Conservation (phyloP, 257 asterid species). For the Schizonepeta tenuifolia region DNA sequence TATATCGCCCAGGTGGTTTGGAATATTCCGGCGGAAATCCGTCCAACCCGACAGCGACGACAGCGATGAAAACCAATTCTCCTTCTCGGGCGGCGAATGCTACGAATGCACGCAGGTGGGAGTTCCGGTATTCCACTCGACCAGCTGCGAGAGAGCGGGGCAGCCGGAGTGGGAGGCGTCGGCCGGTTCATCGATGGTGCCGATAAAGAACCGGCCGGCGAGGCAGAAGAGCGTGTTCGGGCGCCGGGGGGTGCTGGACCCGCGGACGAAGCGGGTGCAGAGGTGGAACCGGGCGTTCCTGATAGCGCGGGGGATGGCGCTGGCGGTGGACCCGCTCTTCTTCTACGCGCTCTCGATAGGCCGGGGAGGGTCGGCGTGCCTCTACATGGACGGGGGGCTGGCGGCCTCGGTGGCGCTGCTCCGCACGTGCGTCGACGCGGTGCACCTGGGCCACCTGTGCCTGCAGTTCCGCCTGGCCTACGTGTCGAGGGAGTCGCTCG, state of each 20-base stretch:
- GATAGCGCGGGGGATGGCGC: constrained; percentile 92
- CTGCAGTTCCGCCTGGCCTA: constrained; percentile 92
- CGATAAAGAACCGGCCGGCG: constrained; percentile 56
- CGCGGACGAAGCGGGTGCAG: constrained; percentile 85
- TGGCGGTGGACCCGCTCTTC: constrained; percentile 91
- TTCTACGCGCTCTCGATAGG: constrained; percentile 91
- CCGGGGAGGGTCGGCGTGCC: constrained; percentile 80
- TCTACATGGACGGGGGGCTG: constrained; percentile 81
- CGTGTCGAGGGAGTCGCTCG: constrained; percentile 92
- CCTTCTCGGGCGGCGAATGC: constrained; percentile 63
- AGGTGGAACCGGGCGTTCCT: constrained; percentile 80
- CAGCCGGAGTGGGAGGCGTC: constrained; percentile 96
- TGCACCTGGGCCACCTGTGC: constrained; percentile 80
- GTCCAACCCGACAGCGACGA: constrained; percentile 49
- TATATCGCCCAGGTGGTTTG: constrained; percentile 64
- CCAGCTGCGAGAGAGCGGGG: constrained; percentile 82
- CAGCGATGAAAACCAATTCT: constrained; percentile 37
- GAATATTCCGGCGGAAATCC: constrained; percentile 55
- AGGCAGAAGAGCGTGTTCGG: constrained; percentile 2
- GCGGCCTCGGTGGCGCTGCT: constrained; percentile 76
- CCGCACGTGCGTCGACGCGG: constrained; percentile 84
- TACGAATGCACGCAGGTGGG: constrained; percentile 94
- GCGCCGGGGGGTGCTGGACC: constrained; percentile 58
- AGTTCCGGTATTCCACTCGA: constrained; percentile 92
- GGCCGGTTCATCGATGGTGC: constrained; percentile 85